A percentile compares a stretch with the other conserved stretches of the same genome.
Conservation (phyloP, 1,139 yeast species). For the Pichia sp. region DNA sequence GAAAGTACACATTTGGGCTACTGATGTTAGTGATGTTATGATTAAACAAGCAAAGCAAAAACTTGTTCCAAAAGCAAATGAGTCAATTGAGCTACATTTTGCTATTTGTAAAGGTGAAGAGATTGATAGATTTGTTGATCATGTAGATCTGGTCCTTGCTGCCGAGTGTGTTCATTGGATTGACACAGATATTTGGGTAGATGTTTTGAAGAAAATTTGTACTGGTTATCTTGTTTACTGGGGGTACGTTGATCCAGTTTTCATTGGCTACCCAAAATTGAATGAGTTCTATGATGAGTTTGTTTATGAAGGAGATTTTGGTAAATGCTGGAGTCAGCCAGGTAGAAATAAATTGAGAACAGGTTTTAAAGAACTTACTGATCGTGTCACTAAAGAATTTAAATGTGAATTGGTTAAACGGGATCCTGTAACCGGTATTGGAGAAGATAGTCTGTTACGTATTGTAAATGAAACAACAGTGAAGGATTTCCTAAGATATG, state of each 20-base stretch:
- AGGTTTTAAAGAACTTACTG: constrained; percentile 35
- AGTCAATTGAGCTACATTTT: constrained; percentile 19
- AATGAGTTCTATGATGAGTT: constrained; percentile 32
- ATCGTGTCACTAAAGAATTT: constrained; percentile 13
- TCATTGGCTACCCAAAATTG: constrained; percentile 33
- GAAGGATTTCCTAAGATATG: constrained; percentile 39
- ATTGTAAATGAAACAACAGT: constrained; percentile 39
- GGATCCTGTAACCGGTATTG: constrained; percentile 17
- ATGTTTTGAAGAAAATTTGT: constrained; percentile 39
- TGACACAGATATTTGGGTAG: constrained; percentile 45
- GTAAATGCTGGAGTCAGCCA: constrained; percentile 70
- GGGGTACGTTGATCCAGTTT: constrained; percentile 70
- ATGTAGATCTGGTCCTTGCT: constrained; percentile 53
- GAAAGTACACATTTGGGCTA: constrained; percentile 44
- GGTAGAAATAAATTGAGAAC: constrained; percentile 50
- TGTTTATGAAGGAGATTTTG: constrained; percentile 42
- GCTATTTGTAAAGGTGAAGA: constrained; percentile 29
- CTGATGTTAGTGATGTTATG: constrained; percentile 65
- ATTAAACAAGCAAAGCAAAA: constrained; percentile 30
- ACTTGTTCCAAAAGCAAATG: constrained; percentile 8
- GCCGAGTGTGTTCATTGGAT: constrained; percentile 85
- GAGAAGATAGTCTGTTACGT: not conserved
- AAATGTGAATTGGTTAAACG: constrained; percentile 24
- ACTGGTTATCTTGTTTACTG: constrained; percentile 64
- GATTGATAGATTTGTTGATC: constrained; percentile 21